phyloP scores from a whole-genome alignment of 768 basidiomycete genomes.

The Mycena indigotica region DNA sequence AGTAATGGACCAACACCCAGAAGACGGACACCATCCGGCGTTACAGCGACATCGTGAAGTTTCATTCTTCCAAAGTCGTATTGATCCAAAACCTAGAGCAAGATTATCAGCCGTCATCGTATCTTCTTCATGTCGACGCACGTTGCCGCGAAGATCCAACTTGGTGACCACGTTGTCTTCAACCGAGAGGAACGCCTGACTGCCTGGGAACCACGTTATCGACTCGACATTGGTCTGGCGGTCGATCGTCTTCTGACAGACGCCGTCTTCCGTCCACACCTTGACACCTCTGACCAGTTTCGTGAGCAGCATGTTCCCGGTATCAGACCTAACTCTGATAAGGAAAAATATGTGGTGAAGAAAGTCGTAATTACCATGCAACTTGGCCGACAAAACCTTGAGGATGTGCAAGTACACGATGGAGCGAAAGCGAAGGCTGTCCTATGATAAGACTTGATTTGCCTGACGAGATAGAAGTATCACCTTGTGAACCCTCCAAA shows the following conservation, averaged over 20 bases:
- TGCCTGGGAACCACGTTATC: constrained; percentile 68
- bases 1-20: constrained; percentile 70
- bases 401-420: constrained; percentile 66
- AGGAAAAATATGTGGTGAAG: background rate
- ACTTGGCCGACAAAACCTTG: constrained; percentile 78
- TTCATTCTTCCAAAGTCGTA: constrained; percentile 65
- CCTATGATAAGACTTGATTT: constrained; percentile 5
- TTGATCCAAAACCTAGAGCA: constrained; percentile 49
- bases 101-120: background rate
- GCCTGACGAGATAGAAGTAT: constrained; percentile 21
- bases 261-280: constrained; percentile 76
- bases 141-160: constrained; percentile 62
- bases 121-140: constrained; percentile 32
- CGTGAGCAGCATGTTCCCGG: constrained; percentile 61
- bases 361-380: constrained; percentile 52
- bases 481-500: constrained; percentile 65
- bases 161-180: constrained; percentile 64
- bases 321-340: constrained; percentile 55
- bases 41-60: constrained; percentile 71
- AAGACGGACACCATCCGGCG: constrained; percentile 63
- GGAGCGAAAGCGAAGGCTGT: constrained; percentile 59
- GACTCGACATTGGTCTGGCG: constrained; percentile 58
- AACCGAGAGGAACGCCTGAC: constrained; percentile 71
- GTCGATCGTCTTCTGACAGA: constrained; percentile 67
- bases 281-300: constrained; percentile 67